Percentiles rank a stretch among this genome's conserved stretches.
Evolutionary conservation across 2,329 filamentous ascomycete genomes (phyloP).

Genomic region (Fusarium proliferatum): DNA sequence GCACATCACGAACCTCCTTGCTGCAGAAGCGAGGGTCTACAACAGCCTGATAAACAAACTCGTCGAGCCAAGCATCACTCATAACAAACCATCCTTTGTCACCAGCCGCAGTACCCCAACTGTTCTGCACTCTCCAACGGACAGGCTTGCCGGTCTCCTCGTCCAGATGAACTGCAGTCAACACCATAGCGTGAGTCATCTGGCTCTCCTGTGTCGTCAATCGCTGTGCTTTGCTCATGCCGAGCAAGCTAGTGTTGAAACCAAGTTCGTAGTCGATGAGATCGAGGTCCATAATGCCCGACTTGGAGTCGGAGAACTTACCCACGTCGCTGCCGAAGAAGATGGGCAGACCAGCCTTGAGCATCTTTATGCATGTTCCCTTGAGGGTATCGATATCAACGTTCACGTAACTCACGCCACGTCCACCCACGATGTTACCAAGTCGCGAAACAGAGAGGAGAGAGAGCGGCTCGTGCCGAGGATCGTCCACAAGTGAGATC

Average conservation of each 20-base stretch:
- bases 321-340: conserved; percentile 93
- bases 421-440: conserved; percentile 83
- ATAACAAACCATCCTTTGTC: conserved; percentile 90
- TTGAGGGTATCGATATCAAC: conserved; percentile 81
- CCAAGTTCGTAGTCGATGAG: conserved; percentile 84
- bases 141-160: conserved; percentile 70
- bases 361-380: conserved; percentile 78
- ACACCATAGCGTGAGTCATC: conserved; percentile 94
- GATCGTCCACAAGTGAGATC: conserved; percentile 88
- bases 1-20: conserved; percentile 74
- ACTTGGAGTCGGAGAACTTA: conserved; percentile 75
- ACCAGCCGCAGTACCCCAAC: conserved; percentile 78
- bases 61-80: conserved; percentile 82
- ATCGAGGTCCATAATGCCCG: conserved; percentile 83
- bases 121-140: conserved; percentile 89
- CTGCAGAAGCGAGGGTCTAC: conserved; percentile 77
- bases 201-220: conserved; percentile 78
- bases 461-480: conserved; percentile 77
- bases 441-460: conserved; percentile 82
- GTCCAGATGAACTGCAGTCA: conserved; percentile 86
- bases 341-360: conserved; percentile 80
- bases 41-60: conserved; percentile 88
- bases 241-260: conserved; percentile 80
- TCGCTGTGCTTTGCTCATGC: conserved; percentile 80
- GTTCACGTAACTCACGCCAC: conserved; percentile 83